phyloP scores from a whole-genome alignment of 345 rosid genomes.

The Corymbia maculata region DNA sequence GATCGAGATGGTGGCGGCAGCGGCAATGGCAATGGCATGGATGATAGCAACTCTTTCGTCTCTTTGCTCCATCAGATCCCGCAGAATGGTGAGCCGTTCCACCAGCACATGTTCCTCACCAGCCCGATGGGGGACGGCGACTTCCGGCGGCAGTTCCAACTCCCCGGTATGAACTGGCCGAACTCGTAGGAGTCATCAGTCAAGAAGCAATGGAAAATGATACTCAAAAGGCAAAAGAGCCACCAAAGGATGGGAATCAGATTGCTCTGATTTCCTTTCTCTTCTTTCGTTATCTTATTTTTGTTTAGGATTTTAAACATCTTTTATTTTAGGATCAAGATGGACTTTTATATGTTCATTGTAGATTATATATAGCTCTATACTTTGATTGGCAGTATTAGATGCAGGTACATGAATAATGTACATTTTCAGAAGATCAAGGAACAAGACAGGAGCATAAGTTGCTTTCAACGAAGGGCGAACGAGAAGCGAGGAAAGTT shows the following conservation, averaged over 20 bases:
- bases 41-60: slow-evolving; percentile 21
- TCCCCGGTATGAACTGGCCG: slow-evolving; percentile 21
- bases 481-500: neutral
- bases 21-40: neutral
- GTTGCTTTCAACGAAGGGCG: neutral
- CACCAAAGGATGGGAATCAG: neutral
- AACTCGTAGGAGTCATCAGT: neutral
- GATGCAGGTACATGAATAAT: neutral
- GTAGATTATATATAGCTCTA: neutral
- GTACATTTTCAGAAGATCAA: neutral
- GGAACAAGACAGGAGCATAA: neutral
- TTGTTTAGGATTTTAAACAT: neutral
- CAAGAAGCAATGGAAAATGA: neutral
- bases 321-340: neutral
- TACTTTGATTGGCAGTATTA: neutral
- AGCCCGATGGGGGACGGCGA: slow-evolving; percentile 21
- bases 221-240: neutral
- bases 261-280: neutral
- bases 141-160: slow-evolving; percentile 26
- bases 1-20: neutral
- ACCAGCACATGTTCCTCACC: slow-evolving; percentile 8
- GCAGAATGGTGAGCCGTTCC: slow-evolving; percentile 3
- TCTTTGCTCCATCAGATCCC: slow-evolving; percentile 36
- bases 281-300: neutral
- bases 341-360: neutral